Conservation (phyloP, 352 stramenopile genomes). For the Phytopythium cucurbitacearum region DNA sequence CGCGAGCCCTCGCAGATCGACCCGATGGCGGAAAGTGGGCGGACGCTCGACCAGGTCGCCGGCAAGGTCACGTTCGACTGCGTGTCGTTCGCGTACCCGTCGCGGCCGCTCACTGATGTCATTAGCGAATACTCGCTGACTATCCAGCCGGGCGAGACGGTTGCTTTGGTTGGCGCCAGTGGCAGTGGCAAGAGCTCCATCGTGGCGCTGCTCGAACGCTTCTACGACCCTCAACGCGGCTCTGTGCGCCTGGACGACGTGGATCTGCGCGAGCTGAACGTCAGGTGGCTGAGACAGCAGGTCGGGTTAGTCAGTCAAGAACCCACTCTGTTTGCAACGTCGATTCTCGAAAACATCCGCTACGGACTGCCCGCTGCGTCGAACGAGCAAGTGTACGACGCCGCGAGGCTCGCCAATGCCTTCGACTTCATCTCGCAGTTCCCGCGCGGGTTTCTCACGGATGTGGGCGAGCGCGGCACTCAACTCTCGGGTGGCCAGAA, state of each 20-base stretch:
- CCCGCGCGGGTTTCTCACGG: constrained; percentile 83
- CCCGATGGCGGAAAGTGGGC: constrained; percentile 18
- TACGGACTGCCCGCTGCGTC: constrained; percentile 41
- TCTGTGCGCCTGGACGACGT: constrained; percentile 37
- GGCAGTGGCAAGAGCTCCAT: constrained; percentile 60
- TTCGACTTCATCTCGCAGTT: constrained; percentile 90
- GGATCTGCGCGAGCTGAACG: constrained; percentile 65
- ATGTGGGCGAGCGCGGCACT: constrained; percentile 82
- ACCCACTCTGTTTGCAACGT: constrained; percentile 57
- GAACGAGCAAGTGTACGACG: constrained; percentile 63
- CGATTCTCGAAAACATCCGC: constrained; percentile 69
- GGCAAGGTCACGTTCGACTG: constrained; percentile 78
- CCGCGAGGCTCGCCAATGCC: constrained; percentile 80
- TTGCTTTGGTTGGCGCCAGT: constrained; percentile 46
- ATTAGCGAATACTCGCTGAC: constrained; percentile 32
- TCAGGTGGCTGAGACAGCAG: constrained; percentile 47
- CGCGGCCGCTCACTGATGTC: constrained; percentile 31
- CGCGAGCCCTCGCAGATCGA: constrained; percentile 75
- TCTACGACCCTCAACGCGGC: constrained; percentile 41
- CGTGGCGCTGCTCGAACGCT: constrained; percentile 48
- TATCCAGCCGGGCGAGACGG: constrained; percentile 39
- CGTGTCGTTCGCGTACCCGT: constrained; percentile 57
- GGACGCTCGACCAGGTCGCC: constrained; percentile 19
- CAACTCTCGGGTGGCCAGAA: constrained; percentile 94
- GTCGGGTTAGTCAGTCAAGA: constrained; percentile 91